phyloP scores from a whole-genome alignment of 2,329 filamentous ascomycete genomes.

The Emergomyces orientalis region DNA sequence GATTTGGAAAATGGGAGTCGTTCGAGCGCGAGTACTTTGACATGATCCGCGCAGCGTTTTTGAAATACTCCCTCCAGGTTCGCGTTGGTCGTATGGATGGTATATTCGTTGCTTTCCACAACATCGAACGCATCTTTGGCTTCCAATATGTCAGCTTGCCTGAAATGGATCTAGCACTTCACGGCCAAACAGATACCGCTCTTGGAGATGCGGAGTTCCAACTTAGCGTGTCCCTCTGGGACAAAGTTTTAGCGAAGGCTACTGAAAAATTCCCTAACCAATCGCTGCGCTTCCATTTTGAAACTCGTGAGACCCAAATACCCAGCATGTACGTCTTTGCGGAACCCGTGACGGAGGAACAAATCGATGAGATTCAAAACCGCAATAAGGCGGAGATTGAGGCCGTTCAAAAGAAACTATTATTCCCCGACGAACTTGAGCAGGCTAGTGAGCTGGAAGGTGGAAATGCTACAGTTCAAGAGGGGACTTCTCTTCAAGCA shows the following conservation, averaged over 20 bases:
- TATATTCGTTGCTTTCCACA: conserved; percentile 95
- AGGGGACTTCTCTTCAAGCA: conserved; percentile 8
- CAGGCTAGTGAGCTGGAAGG: conserved; percentile 10
- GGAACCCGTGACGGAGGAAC: conserved; percentile 65
- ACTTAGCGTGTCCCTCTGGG: conserved; percentile 67
- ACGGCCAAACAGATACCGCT: conserved; percentile 57
- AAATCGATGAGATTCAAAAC: conserved; percentile 66
- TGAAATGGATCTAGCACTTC: conserved; percentile 87
- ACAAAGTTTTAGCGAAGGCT: conserved; percentile 67
- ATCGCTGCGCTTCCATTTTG: conserved; percentile 72
- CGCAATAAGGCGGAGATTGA: conserved; percentile 56
- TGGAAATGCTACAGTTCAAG: background rate
- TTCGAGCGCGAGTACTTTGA: conserved; percentile 95
- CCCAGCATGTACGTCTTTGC: conserved; percentile 84
- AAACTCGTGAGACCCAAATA: conserved; percentile 53
- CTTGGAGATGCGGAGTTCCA: conserved; percentile 82
- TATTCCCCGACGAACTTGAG: conserved; percentile 29
- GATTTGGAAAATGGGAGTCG: conserved; percentile 73
- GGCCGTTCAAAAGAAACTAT: conserved; percentile 52
- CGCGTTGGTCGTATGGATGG: conserved; percentile 98
- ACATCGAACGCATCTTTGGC: conserved; percentile 88
- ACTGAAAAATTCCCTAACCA: conserved; percentile 62
- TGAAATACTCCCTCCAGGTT: conserved; percentile 95
- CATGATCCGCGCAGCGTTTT: conserved; percentile 86
- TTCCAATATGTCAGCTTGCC: conserved; percentile 85